phyloP scores from a whole-genome alignment of 2,329 filamentous ascomycete species.

The Fusarium aywerte region DNA sequence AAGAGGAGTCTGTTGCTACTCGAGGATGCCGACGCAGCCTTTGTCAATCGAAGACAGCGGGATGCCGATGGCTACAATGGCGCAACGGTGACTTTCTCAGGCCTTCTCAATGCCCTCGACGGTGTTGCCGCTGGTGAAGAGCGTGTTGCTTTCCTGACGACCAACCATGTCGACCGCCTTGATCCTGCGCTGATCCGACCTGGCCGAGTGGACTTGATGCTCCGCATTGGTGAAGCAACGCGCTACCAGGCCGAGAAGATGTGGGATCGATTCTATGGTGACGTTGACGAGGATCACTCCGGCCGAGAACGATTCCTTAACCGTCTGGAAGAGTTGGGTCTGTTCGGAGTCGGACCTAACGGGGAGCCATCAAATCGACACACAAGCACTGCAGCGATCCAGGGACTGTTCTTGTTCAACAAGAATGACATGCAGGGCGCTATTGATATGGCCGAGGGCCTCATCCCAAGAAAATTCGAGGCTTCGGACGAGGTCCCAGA shows the following conservation, averaged over 20 bases:
- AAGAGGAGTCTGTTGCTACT: slow-evolving; percentile 83
- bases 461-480: slow-evolving; percentile 69
- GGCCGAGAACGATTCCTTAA: slow-evolving; percentile 76
- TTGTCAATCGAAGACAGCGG: slow-evolving; percentile 80
- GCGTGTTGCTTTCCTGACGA: slow-evolving; percentile 91
- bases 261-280: slow-evolving; percentile 95
- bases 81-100: slow-evolving; percentile 92
- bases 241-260: slow-evolving; percentile 84
- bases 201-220: slow-evolving; percentile 92
- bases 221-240: slow-evolving; percentile 88
- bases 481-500: slow-evolving; percentile 54
- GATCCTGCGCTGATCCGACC: slow-evolving; percentile 91
- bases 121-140: slow-evolving; percentile 96
- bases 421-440: slow-evolving; percentile 91
- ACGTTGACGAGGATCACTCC: slow-evolving; percentile 73
- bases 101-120: slow-evolving; percentile 85
- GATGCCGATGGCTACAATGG: slow-evolving; percentile 87
- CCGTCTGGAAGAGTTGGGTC: slow-evolving; percentile 73
- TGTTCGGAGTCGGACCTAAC: slow-evolving; percentile 70
- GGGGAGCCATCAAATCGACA: slow-evolving; percentile 59
- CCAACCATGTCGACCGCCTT: slow-evolving; percentile 90
- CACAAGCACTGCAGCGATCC: slow-evolving; percentile 90
- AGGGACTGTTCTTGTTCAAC: slow-evolving; percentile 94
- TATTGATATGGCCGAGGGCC: slow-evolving; percentile 78
- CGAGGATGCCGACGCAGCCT: slow-evolving; percentile 92